Base-by-base conservation (phyloP, 2,329 filamentous ascomycete genomes). In the Sporothrix euskadiensis region DNA sequence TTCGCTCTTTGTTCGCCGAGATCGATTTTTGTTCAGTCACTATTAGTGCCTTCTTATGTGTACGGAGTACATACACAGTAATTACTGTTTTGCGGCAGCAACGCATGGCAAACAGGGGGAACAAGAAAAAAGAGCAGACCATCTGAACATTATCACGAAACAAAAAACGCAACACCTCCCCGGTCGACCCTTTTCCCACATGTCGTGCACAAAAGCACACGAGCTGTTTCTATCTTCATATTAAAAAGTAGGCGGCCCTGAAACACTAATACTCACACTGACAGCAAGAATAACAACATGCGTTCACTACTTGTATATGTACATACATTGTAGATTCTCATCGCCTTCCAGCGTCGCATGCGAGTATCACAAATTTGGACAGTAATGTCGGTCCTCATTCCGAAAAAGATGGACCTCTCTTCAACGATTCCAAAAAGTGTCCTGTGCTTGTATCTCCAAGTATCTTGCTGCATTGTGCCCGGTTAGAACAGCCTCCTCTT, bases 1-100 rank as follows among this genome's bases (percentile, higher is more conserved):
- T 10, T n/a, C 35, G 35, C 59, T 63, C 32, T 41, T 65, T 10
- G 59, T 44, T 41, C n/a, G 32, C 59, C 59, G 30, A 59, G 56
- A 59, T 63, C 32, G 59, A 41, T 61, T 61, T 61, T 44, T 41
- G 32, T 63, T n/a, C 39, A 44, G n/a, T 49, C 41, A 49, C 32
- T 49, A n/a, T 49, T 26, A 30, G n/a, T 26, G 26, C 26, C 26
- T 26, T 26, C 26, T 26, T 26, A 26, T 26, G 26, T 26, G 26
- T 26, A 26, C 26, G 26, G 26, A 1, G 26, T 26, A 26, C 26
- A 26, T 26, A 26, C 26, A 26, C 26, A 26, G 26, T 26, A 26
- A 26, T 26, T 26, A 26, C 35, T 32, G 9, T 30, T 61, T 49
- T 49, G 10, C 10, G 14, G 14, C 44, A 49, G 44, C 44, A 49